Evolutionary conservation across 768 basidiomycete genomes (phyloP).

Genomic region (Phanerodontia chrysosporium): DNA sequence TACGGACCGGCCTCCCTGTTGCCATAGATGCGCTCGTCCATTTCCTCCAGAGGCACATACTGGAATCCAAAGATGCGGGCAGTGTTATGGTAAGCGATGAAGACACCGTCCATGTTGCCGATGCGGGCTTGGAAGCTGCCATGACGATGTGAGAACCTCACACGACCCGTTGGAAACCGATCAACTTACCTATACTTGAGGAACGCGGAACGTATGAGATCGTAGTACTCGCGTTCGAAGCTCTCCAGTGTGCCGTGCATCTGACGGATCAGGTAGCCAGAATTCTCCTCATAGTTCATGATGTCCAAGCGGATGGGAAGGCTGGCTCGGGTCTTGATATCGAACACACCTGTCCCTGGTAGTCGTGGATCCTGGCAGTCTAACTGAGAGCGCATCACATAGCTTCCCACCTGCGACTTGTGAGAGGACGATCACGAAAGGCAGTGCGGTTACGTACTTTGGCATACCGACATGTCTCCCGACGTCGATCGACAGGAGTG

Average conservation of each 20-base stretch:
- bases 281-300: conserved; percentile 78
- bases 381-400: conserved; percentile 93
- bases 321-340: conserved; percentile 92
- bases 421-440: not conserved
- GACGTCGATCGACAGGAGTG: conserved; percentile 27
- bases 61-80: conserved; percentile 89
- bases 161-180: not conserved
- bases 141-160: not conserved
- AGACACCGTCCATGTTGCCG: conserved; percentile 94
- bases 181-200: conserved; percentile 80
- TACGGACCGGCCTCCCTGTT: conserved; percentile 54
- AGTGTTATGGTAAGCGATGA: conserved; percentile 87
- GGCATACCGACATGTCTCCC: conserved; percentile 85
- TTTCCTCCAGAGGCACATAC: conserved; percentile 81
- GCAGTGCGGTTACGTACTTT: conserved; percentile 46
- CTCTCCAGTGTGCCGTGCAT: conserved; percentile 65
- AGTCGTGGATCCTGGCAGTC: conserved; percentile 80
- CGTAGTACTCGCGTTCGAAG: conserved; percentile 93
- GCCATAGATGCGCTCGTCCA: conserved; percentile 83
- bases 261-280: conserved; percentile 68
- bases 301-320: conserved; percentile 81
- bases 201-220: conserved; percentile 90
- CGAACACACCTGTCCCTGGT: conserved; percentile 90
- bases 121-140: conserved; percentile 92
- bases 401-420: conserved; percentile 42